These are phyloP conservation scores for Adenanthera pavonina DNA, from an alignment of 306 rosid genomes.

Conservation along the genomic window DNA sequence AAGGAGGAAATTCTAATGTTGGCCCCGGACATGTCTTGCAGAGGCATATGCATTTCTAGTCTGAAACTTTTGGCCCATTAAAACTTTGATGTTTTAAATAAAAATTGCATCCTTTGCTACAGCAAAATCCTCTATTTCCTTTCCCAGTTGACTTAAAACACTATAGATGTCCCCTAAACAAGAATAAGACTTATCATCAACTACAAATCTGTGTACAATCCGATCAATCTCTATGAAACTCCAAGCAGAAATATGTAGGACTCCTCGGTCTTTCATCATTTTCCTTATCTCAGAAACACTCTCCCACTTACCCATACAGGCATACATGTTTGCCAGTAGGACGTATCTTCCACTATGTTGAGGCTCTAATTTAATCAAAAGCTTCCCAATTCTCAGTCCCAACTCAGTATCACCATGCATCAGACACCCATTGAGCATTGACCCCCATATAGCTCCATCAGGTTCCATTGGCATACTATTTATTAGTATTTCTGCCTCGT, in stretches of 20 bases:
- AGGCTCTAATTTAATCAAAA: slow-evolving; percentile 58
- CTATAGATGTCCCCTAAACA: slow-evolving; percentile 36
- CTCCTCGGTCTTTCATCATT: slow-evolving; percentile 52
- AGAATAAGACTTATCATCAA: slow-evolving; percentile 45
- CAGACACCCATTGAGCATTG: slow-evolving; percentile 55
- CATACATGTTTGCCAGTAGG: slow-evolving; percentile 55
- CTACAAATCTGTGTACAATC: slow-evolving; percentile 54
- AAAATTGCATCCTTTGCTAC: slow-evolving; percentile 20
- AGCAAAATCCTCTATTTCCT: slow-evolving; percentile 39
- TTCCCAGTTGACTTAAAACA: slow-evolving; percentile 43
- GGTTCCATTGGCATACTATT: slow-evolving; percentile 51
- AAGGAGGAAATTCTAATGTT: not conserved
- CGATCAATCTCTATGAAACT: slow-evolving; percentile 61
- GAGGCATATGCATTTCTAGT: slow-evolving; percentile 9
- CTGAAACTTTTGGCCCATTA: not conserved
- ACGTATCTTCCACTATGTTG: slow-evolving; percentile 59
- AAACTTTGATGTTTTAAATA: not conserved
- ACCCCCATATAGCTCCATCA: slow-evolving; percentile 49
- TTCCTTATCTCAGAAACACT: slow-evolving; percentile 51
- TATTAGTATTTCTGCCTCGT: slow-evolving; percentile 49
- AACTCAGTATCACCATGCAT: slow-evolving; percentile 58
- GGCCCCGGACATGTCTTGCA: not conserved
- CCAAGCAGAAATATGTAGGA: slow-evolving; percentile 46
- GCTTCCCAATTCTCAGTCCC: slow-evolving; percentile 55
- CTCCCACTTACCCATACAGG: slow-evolving; percentile 55